Evolutionary conservation across 2,329 filamentous ascomycete genomes (phyloP), one percentile per base, ranked within the genome.

Genomic region (Alternaria sp.): DNA sequence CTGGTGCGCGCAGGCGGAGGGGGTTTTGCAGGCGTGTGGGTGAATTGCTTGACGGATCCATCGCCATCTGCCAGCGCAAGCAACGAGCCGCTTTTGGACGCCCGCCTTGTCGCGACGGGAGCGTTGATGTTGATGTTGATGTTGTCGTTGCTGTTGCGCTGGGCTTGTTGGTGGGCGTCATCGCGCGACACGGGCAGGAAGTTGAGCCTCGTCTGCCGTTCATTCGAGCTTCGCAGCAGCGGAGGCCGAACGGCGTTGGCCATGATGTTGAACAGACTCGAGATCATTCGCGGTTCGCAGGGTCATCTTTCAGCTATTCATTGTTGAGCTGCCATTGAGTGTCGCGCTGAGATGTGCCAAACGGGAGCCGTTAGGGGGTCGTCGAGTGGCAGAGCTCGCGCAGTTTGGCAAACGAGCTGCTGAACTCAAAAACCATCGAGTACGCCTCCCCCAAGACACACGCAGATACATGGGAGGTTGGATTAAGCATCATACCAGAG

Each of bases 181-280:
- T 72, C 66, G 61, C 58, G 55, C 65, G 67, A 70, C 57, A 63
- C 67, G 50, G 69, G 68, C 62, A 74, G 68, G 60, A 72, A 72
- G 61, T 65, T 66, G 56, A 67, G 70, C 61, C 62, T 68, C 46
- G 66, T 68, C 52, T 68, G 71, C 60, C 73, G 72, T 63, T 76
- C 74, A 69, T 64, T 65, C 60, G 72, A 66, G 60, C 74, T 70
- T 62, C 73, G 71, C 64, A 74, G 52, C 44, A 57, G 63, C 44
- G 44, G 33, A 50, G 68, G 65, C 67, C 68, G 62, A 54, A 60
- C 65, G 60, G 61, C 66, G 60, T 71, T 67, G 68, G 68, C 68
- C 68, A 71, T 71, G 60, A 42, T 68, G 34, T 55, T 61, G 61
- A 62, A 56, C 57, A 58, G 54, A 54, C 52, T 59, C 36, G 53